Evolutionary conservation across 768 basidiomycete species (phyloP), one percentile per base, ranked within the genome.

Genomic region (Boletus subcaerulescens): DNA sequence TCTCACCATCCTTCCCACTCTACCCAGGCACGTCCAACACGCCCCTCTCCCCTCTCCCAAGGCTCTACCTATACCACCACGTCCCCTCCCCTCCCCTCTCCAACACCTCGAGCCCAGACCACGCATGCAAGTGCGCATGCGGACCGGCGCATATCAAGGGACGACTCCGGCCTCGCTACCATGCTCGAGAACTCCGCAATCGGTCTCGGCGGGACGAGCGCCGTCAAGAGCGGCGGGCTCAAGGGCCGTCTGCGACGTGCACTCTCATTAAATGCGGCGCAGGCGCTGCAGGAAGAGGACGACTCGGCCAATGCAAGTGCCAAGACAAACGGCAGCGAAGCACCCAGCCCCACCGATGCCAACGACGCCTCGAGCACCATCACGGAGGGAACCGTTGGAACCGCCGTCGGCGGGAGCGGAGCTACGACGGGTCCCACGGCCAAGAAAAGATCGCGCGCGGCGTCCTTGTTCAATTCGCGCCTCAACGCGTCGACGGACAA

Each of bases 401-500:
- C 57, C 5, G 20, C 55, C 36, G 55, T 18, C 26, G 58, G 32
- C 1, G 52, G 2, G 18, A 57, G 57, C 24, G 31, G 61, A 10
- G 64, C 71, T n/a, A 62, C 71, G 3, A 64, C 53, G 7, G 48
- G 63, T 13, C 65, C 71, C 35, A 69, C 74, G 3, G 66, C 63
- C 29, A 90, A 89, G 79, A 91, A 89, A 73, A 83, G 82, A 67
- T 80, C 82, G 41, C 84, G 86, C 17, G 85, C 84, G 0, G 83
- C 86, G 41, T 79, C 84, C 20, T 68, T 98, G 60, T 95, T 98
- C 80, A 97, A 93, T 71, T 83, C 89, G 59, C 85, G 88, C 60
- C 73, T 91, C 63, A 96, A 97, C 68, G 83, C 86, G 41, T 89
- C 86, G 51, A 95, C 92, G 41, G 94, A 96, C 71, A 97, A 96